Conservation (phyloP, 768 basidiomycete species). For the Leccinellum luteum region DNA sequence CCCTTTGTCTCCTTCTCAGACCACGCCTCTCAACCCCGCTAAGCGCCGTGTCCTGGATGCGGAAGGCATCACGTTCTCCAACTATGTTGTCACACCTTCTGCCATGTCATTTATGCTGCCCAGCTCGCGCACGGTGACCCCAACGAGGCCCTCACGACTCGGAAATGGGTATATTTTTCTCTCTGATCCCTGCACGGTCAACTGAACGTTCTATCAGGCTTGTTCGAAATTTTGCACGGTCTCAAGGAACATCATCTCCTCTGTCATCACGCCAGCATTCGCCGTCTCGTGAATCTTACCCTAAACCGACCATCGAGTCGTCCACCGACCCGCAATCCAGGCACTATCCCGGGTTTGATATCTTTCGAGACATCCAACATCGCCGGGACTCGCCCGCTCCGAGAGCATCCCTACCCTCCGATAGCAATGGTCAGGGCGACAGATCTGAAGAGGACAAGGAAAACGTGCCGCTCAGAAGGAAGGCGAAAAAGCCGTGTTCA, state of each 20-base stretch:
- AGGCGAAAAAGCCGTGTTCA: conserved; percentile 38
- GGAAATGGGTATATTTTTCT: conserved; percentile 30
- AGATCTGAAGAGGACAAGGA: conserved; percentile 52
- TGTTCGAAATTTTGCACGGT: conserved; percentile 5
- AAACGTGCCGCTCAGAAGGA: conserved; percentile 51
- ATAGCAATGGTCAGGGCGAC: not conserved
- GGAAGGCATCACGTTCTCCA: conserved; percentile 46
- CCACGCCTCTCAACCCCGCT: conserved; percentile 53
- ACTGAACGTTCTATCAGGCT: conserved; percentile 29
- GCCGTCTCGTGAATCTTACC: conserved; percentile 19
- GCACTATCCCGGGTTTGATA: conserved; percentile 67
- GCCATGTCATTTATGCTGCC: conserved; percentile 31
- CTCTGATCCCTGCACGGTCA: conserved; percentile 26
- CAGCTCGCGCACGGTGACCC: conserved; percentile 26
- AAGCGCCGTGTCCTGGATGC: conserved; percentile 65
- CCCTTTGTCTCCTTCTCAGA: conserved; percentile 48
- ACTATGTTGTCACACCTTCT: conserved; percentile 16
- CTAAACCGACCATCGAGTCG: conserved; percentile 37
- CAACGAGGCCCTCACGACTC: conserved; percentile 32
- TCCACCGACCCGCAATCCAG: conserved; percentile 50
- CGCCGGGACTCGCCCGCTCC: conserved; percentile 2
- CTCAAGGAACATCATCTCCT: conserved; percentile 10
- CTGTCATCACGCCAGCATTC: conserved; percentile 13
- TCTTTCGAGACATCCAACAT: conserved; percentile 46
- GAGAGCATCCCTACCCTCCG: conserved; percentile 2